Evolutionary conservation across 2,329 filamentous ascomycete species (phyloP).

Genomic region (Myriosclerotinia curreyana): DNA sequence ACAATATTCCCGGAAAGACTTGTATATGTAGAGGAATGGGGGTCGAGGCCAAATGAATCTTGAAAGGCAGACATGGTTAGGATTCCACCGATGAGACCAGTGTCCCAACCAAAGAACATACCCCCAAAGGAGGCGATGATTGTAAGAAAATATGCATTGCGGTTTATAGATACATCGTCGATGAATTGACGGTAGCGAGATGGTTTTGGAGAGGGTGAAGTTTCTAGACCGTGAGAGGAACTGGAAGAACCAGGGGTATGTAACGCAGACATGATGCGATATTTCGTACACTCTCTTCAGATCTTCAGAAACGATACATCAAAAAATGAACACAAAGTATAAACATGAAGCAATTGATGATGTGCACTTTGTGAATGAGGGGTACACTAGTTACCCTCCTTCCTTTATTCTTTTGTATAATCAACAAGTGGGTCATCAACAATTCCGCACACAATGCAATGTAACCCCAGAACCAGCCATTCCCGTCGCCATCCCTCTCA

Average conservation of each 20-base stretch:
- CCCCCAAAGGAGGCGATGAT: conserved; percentile 59
- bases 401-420: not conserved
- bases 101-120: conserved; percentile 60
- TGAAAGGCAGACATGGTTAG: conserved; percentile 63
- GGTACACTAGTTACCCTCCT: not conserved
- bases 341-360: not conserved
- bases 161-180: conserved; percentile 10
- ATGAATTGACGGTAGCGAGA: conserved; percentile 18
- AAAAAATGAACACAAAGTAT: not conserved
- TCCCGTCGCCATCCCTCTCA: not conserved
- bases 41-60: conserved; percentile 30
- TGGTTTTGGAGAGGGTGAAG: not conserved
- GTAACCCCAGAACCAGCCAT: not conserved
- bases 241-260: not conserved
- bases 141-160: conserved; percentile 23
- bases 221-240: not conserved
- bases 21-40: not conserved
- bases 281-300: not conserved
- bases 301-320: not conserved
- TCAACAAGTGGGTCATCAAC: conserved; percentile 1
- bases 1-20: conserved; percentile 45
- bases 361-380: not conserved
- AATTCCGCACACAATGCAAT: not conserved
- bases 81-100: conserved; percentile 71
- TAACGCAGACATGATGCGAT: not conserved